Base-by-base conservation (phyloP, 495 filamentous ascomycete genomes). In the Cladorrhinum samala region DNA sequence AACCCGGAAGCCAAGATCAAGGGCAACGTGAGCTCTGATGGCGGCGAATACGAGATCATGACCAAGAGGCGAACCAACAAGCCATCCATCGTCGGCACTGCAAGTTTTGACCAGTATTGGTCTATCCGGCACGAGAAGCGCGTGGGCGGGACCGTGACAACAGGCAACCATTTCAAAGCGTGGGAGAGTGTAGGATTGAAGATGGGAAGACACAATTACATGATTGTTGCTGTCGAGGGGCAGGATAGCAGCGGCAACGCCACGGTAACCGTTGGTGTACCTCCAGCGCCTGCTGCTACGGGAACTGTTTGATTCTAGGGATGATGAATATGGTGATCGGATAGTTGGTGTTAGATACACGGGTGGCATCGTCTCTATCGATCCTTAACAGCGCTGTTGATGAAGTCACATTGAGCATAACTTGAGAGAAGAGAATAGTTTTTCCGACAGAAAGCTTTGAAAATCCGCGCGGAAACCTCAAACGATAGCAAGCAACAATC, bases 91-190 rank as follows among this genome's bases (percentile, higher is more conserved):
- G 59, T 72, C 8, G 82, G 82, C 21, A 83, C 78, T 19, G 62
- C 70, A 2, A 86, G 78, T 42, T 85, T 85, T 60, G 67, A 72
- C 25, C 83, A 86, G 70, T 84, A 72, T 63, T 83, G 78, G 77
- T 79, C 77, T 20, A 74, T 85, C 39, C 65, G 74, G 14, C 54
- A 54, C 5, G 48, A 49, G 14, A 67, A 68, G 51, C 62, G 71
- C 23, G 61, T 63, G 16, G 66, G 64, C 13, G 70, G 73, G 1
- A 68, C 64, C 13, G 63, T 74, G 11, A 66, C 50, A 9, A 66
- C 64, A 9, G 61, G 63, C 1, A 79, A 76, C 50, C 79, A 82
- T 58, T 84, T 83, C 60, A 69, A 77, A 59, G 77, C 74, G 1
- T 84, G 79, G 79, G 63, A 63, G 5, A 51, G 43, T 2, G 55